Evolutionary conservation across 164 flowering plant genomes (phyloP), one percentile per base, ranked within the genome.

Genomic region (Aristolochia contorta): DNA sequence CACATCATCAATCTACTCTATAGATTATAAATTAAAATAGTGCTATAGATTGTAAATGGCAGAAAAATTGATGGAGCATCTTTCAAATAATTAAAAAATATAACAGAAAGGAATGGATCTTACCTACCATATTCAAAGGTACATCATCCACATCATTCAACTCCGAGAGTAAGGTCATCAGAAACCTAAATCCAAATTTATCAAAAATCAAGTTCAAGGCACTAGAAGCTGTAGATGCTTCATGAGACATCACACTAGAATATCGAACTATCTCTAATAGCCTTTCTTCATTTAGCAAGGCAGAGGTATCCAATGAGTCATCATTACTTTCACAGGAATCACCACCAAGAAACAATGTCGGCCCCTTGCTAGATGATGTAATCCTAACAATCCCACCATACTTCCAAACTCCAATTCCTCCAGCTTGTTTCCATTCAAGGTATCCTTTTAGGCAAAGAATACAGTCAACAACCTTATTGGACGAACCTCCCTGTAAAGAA

Each of bases 91-190:
- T 19, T 21, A 0, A 54, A 24, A 9, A 24, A 23, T 27, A 59
- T 16, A 6, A 33, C 16, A 54, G 19, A 54, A 43, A 48, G 59
- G 61, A 62, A 58, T 7, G 61, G 64, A 60, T 64, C 90, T 82
- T 82, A 85, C 91, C 94, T 85, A 89, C 96, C 96, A 80, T 66
- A 85, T 82, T 83, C 68, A 86, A 69, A 71, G 87, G 85, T 16
- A 75, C 61, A 41, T 80, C 85, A 53, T 79, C 87, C 64, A 65
- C 30, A 58, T 75, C 87, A 66, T 75, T 65, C 22, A 47, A 69
- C 57, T 86, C 85, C 54, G 57, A 77, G 54, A 83, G 78, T 68
- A 74, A 83, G 61, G 79, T 77, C 57, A 68, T 82, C 33, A 89
- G 73, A 60, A 89, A 83, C 46, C 75, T 77, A 55, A 86, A 82